These are phyloP conservation scores for Tetrahymena elliotti DNA, from an alignment of 73 alveolate species.

Conservation along the genomic window DNA sequence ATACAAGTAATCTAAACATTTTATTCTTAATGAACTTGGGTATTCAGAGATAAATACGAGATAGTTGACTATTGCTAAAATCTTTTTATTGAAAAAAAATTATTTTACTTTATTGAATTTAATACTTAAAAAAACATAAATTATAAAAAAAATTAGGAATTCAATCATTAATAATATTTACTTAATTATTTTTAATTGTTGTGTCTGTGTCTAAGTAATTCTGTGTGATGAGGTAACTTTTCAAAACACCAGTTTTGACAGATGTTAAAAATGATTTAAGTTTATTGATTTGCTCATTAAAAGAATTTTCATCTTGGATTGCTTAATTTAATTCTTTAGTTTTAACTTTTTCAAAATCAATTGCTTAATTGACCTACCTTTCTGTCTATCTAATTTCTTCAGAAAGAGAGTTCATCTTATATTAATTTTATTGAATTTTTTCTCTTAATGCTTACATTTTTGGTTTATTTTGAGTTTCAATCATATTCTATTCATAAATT, in stretches of 20 bases:
- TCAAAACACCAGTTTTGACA: not conserved
- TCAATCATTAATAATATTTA: not conserved
- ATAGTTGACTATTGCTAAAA: not conserved
- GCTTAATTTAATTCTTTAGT: not conserved
- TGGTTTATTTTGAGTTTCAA: not conserved
- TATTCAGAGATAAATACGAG: not conserved
- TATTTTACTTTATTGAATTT: not conserved
- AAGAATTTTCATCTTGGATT: not conserved
- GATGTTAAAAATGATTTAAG: not conserved
- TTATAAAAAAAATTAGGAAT: no score
- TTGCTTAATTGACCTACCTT: not conserved
- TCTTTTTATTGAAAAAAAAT: not conserved
- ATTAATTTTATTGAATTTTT: not conserved
- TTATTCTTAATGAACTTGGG: not conserved
- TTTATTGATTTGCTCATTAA: not conserved
- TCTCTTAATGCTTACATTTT: not conserved
- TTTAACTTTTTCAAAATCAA: not conserved
- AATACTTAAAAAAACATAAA: not conserved
- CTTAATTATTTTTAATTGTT: not conserved
- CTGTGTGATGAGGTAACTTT: not conserved
- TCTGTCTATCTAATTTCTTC: not conserved
- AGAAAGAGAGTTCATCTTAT: not conserved
- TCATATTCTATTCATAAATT: not conserved
- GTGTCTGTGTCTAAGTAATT: not conserved
- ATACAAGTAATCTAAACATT: not conserved